These are phyloP conservation scores for Penicillium frequentans DNA, from an alignment of 2,329 filamentous ascomycete genomes.

Conservation along the genomic window DNA sequence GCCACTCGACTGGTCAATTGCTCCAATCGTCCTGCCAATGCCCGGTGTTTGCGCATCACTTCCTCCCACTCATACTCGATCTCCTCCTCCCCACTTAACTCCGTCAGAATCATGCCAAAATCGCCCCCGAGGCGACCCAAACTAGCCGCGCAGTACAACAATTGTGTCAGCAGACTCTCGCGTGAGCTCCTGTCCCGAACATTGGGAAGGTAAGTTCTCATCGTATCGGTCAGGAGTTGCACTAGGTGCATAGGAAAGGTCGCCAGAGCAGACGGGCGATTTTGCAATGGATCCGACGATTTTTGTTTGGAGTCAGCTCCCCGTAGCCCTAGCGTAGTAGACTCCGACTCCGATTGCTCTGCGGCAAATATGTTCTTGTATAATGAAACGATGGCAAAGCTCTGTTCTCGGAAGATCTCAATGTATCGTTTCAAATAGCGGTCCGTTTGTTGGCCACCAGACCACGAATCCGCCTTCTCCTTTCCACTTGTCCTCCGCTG, in stretches of 20 bases:
- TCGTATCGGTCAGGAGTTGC: conserved; percentile 73
- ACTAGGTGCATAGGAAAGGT: conserved; percentile 85
- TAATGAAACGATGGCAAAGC: conserved; percentile 92
- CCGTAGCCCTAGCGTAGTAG: conserved; percentile 26
- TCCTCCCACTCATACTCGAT: conserved; percentile 73
- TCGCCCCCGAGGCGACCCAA: conserved; percentile 87
- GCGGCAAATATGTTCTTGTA: conserved; percentile 85
- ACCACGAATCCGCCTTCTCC: conserved; percentile 33
- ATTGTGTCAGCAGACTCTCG: conserved; percentile 87
- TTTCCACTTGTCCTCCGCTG: conserved; percentile 40
- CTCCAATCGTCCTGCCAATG: conserved; percentile 69
- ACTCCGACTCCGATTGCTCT: conserved; percentile 43
- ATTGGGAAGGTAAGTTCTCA: conserved; percentile 75
- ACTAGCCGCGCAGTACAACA: conserved; percentile 89
- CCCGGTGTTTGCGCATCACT: conserved; percentile 81
- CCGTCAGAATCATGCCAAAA: conserved; percentile 82
- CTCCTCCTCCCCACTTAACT: conserved; percentile 51
- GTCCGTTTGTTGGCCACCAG: conserved; percentile 83
- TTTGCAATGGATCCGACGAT: conserved; percentile 38
- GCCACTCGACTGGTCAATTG: conserved; percentile 36
- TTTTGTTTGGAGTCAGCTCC: conserved; percentile 6
- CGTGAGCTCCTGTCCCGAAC: conserved; percentile 76
- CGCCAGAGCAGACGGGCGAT: conserved; percentile 72
- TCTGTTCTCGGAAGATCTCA: conserved; percentile 96
- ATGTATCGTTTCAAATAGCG: conserved; percentile 92